These are phyloP conservation scores for Chlorella sp. DNA, from an alignment of 139 green algal genomes.

Conservation along the genomic window DNA sequence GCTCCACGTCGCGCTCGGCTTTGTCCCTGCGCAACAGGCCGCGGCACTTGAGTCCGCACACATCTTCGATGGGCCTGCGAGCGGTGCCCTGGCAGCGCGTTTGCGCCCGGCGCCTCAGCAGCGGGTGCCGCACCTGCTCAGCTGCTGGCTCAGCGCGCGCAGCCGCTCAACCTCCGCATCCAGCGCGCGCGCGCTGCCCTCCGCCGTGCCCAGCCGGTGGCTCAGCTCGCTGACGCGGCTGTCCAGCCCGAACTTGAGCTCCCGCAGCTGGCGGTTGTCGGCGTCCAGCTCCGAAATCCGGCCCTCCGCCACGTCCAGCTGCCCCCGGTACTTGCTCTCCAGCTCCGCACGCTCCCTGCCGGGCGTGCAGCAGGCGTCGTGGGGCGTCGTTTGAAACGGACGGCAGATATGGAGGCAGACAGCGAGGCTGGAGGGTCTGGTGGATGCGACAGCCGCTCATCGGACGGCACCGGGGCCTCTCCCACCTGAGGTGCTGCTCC, in stretches of 20 bases:
- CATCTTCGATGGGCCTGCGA: too few relatives aligned
- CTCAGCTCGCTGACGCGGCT: constrained; percentile 71
- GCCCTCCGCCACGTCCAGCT: constrained; percentile 28
- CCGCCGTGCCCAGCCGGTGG: constrained; percentile 60
- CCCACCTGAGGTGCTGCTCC: constrained; percentile 55
- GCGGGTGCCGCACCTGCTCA: too few relatives aligned
- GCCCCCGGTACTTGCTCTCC: constrained; percentile 17
- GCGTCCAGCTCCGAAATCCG: constrained; percentile 51
- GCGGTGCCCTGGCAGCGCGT: too few relatives aligned
- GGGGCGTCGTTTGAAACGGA: too few relatives aligned
- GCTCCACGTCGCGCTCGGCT: constrained; percentile 57
- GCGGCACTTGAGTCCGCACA: too few relatives aligned
- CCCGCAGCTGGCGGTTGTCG: constrained; percentile 65
- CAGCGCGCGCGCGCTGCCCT: constrained; percentile 60
- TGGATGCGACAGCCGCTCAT: too few relatives aligned
- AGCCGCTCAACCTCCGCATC: constrained; percentile 62
- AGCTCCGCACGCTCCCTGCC: constrained; percentile 30
- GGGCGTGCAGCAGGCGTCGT: not conserved
- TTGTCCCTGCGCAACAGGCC: constrained; percentile 47
- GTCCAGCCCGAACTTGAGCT: constrained; percentile 83
- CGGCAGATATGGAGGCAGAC: too few relatives aligned
- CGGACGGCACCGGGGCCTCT: too few relatives aligned
- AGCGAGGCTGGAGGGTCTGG: too few relatives aligned
- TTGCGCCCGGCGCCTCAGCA: too few relatives aligned
- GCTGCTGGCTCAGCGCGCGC: constrained; percentile 23